Conservation (phyloP, 2,329 filamentous ascomycete species). For the Claviceps digitariae region DNA sequence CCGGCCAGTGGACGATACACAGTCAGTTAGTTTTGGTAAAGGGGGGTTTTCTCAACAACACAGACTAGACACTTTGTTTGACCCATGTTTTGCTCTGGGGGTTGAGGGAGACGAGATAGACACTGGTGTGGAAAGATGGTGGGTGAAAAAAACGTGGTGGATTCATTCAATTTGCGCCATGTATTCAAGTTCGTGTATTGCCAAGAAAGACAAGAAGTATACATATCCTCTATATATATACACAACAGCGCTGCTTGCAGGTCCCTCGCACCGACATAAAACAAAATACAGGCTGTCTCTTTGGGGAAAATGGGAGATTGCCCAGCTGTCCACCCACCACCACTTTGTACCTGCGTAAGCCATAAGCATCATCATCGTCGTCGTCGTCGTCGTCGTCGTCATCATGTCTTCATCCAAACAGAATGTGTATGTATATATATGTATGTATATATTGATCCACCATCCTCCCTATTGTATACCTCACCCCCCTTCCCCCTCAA, state of each 20-base stretch:
- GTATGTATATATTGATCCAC: neutral
- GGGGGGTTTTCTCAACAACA: too few species aligned
- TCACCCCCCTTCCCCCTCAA: constrained; percentile 5
- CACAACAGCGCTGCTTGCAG: neutral
- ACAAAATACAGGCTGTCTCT: neutral
- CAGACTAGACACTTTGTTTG: too few species aligned
- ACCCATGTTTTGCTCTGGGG: neutral
- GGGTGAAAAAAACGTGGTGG: too few species aligned
- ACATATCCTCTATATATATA: too few species aligned
- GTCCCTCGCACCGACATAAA: too few species aligned
- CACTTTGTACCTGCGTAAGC: neutral
- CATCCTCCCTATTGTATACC: neutral
- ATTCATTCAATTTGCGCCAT: neutral
- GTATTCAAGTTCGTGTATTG: neutral
- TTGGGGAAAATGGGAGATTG: too few species aligned
- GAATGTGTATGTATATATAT: neutral
- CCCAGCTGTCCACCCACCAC: too few species aligned
- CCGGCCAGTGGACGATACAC: constrained; percentile 74
- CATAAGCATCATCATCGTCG: neutral
- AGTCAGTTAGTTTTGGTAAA: constrained; percentile 45
- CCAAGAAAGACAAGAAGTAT: neutral
- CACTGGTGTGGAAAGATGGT: neutral
- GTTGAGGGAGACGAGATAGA: neutral
- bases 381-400: neutral
- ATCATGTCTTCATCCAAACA: neutral